Evolutionary conservation across 305 asterid genomes (phyloP).

Genomic region (Fraxinus platypoda): DNA sequence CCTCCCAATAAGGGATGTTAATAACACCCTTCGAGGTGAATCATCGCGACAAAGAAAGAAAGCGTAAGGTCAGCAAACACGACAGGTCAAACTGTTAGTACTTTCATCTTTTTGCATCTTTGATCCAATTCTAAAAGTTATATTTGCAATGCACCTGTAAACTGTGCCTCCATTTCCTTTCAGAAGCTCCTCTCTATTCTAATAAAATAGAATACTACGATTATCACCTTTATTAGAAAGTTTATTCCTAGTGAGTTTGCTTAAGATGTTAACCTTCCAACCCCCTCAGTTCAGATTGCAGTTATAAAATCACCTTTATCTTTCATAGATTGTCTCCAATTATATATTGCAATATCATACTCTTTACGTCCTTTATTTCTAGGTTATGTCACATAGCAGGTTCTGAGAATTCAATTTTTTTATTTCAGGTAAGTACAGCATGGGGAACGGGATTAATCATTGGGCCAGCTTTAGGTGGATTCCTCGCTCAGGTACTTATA

Average conservation of each 20-base stretch:
- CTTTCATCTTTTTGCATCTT: no score
- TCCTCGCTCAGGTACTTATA: constrained; percentile 65
- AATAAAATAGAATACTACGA: background rate
- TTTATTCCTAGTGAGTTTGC: background rate
- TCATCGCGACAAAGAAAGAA: background rate
- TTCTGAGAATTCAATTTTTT: background rate
- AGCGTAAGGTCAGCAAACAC: background rate
- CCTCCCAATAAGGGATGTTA: background rate
- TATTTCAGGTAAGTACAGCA: constrained; percentile 70
- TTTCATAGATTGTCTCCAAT: background rate
- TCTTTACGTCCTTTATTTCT: background rate
- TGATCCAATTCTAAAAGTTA: background rate
- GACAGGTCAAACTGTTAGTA: background rate
- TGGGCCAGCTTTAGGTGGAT: constrained; percentile 92
- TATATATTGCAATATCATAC: background rate
- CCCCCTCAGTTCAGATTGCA: background rate
- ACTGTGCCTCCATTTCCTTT: background rate
- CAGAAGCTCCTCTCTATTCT: background rate
- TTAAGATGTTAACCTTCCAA: background rate
- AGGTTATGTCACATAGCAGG: background rate
- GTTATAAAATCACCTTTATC: background rate
- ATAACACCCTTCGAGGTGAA: background rate
- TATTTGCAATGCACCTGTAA: background rate
- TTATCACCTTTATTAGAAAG: background rate
- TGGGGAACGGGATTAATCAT: constrained; percentile 81